Evolutionary conservation across 176 grass and related monocot genomes (phyloP), one percentile per base, ranked within the genome.

Genomic region (Aegilops bicornis): DNA sequence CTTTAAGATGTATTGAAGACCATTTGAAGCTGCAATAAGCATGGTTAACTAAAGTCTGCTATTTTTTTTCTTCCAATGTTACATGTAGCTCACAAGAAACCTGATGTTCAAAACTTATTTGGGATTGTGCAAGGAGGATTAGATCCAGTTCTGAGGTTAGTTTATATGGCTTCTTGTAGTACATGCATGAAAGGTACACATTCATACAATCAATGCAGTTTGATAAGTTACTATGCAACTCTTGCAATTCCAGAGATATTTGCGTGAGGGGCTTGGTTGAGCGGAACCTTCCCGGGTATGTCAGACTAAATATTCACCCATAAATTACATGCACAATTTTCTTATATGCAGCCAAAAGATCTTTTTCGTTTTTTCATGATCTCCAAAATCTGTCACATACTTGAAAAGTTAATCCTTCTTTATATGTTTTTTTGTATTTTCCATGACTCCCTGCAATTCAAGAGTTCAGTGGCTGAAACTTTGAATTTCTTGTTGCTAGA

Each of bases 91-190:
- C 92, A 98, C 88, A 91, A 98, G 90, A 98, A 90, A 88, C 92
- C 97, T 56, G 85, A 94, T 84, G 90, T 79, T n/a, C 97, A 98
- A 73, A 94, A 96, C 47, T 91, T 98, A 89, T 98, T 98, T 86
- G 97, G 94, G 85, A 96, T 98, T 87, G 97, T 96, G 63, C 93
- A 98, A 98, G 96, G 97, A 88, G 97, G 94, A 84, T 83, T 98
- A 81, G 94, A 98, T 91, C 93, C 97, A 69, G 79, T 96, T 92
- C 92, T 98, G 54, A 89, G 97, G 97, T 92, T 79, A 88, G 88
- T 82, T 82, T 50, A 62, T 83, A 59, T 64, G 56, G 27, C 68
- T 76, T 87, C 50, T 81, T 84, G 58, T 27, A 52, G 9, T 50
- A n/a, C 82, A 76, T 81, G 31, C 27, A 45, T 79, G 25, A 69